Percentiles rank a stretch among this genome's conserved stretches.
phyloP scores from a whole-genome alignment of 306 rosid species.

The Sicyos baderoa region DNA sequence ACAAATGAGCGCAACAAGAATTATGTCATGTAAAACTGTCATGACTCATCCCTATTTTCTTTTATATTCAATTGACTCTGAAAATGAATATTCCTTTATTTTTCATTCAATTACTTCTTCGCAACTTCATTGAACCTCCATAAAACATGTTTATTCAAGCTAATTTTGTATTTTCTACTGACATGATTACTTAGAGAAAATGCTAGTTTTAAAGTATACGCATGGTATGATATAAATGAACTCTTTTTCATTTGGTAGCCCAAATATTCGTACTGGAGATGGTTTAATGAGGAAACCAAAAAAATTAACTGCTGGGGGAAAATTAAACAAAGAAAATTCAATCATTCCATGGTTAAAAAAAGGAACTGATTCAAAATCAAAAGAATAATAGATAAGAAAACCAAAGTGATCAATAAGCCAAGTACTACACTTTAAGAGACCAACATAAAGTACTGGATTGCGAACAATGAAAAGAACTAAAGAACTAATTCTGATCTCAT shows the following conservation, averaged over 20 bases:
- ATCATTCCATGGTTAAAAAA: background rate
- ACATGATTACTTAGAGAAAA: background rate
- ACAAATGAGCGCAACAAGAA: background rate
- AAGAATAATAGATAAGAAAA: background rate
- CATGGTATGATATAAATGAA: background rate
- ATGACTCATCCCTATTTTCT: background rate
- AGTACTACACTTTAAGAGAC: background rate
- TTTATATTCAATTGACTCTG: too few relatives aligned
- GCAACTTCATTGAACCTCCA: background rate
- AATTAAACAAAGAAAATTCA: background rate
- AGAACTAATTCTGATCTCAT: constrained; percentile 7
- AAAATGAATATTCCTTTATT: background rate
- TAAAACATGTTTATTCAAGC: background rate
- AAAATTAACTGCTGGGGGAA: background rate
- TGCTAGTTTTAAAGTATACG: background rate
- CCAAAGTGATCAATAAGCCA: background rate
- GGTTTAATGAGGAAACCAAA: background rate
- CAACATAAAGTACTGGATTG: background rate
- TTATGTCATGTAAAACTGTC: background rate
- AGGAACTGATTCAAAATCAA: background rate
- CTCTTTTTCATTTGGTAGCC: background rate
- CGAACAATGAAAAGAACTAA: background rate
- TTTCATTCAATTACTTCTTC: background rate
- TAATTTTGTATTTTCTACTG: background rate
- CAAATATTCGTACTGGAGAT: background rate